Evolutionary conservation across 176 grass and related monocot genomes (phyloP).

Genomic region (Zizania latifolia): DNA sequence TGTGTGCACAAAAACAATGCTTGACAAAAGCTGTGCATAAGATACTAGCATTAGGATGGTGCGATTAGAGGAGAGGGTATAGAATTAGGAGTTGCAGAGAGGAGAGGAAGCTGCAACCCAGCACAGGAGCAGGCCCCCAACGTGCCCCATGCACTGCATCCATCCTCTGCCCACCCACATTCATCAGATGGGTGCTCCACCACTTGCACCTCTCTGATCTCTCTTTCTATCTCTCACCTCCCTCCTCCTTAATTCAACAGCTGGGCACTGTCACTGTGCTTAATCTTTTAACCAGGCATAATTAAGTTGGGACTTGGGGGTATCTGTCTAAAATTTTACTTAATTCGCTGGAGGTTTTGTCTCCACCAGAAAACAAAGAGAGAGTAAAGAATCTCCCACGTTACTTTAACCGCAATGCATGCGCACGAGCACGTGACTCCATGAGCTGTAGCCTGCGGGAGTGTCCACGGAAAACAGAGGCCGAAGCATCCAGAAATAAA

Average conservation of each 20-base stretch:
- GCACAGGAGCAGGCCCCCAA: constrained; percentile 42
- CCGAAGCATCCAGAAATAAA: constrained; percentile 38
- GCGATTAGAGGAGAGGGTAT: constrained; percentile 32
- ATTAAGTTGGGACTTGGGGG: not conserved
- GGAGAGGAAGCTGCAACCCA: constrained; percentile 49
- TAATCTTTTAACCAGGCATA: constrained; percentile 10
- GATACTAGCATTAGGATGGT: constrained; percentile 25
- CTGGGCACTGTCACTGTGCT: constrained; percentile 6
- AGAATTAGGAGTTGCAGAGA: constrained; percentile 20
- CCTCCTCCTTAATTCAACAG: not conserved
- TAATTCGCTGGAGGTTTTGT: not conserved
- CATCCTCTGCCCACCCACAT: constrained; percentile 46
- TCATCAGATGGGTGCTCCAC: constrained; percentile 31
- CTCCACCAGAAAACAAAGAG: not conserved
- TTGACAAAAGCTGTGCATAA: constrained; percentile 40
- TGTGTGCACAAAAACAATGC: constrained; percentile 50
- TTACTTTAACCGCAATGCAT: constrained; percentile 32
- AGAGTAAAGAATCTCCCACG: not conserved
- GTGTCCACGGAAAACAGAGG: constrained; percentile 34
- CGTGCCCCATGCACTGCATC: constrained; percentile 63
- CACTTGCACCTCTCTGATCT: not conserved
- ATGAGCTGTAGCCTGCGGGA: constrained; percentile 51
- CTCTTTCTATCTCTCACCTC: constrained; percentile 12
- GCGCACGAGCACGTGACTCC: constrained; percentile 33
- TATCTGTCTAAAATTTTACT: not conserved